Percentiles rank a stretch among this genome's conserved stretches.
phyloP scores from a whole-genome alignment of 768 basidiomycete species.

The Clitopilus hobsonii region DNA sequence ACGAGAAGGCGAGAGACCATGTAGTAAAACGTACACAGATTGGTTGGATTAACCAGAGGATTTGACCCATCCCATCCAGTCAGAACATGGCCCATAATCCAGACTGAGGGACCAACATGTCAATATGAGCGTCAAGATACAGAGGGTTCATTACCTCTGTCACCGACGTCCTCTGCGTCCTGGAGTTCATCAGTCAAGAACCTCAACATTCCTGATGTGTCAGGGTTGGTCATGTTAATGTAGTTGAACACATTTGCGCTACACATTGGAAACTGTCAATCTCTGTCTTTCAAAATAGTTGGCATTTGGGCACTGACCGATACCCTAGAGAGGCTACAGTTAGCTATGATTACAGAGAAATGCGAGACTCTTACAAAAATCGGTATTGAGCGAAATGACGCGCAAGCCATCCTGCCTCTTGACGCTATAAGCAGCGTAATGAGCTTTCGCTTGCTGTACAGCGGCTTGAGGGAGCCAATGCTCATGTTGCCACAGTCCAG shows the following conservation, averaged over 20 bases:
- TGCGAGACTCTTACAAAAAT: conserved; percentile 61
- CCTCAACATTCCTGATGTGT: conserved; percentile 71
- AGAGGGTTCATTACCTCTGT: conserved; percentile 45
- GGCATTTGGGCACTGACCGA: conserved; percentile 18
- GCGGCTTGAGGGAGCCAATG: conserved; percentile 60
- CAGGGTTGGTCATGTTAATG: conserved; percentile 66
- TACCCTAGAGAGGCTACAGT: conserved; percentile 24
- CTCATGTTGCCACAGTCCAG: conserved; percentile 66
- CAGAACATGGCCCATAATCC: conserved; percentile 54
- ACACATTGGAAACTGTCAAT: neutral
- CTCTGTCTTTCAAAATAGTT: neutral
- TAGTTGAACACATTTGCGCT: conserved; percentile 75
- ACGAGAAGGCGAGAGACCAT: neutral
- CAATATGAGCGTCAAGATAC: neutral
- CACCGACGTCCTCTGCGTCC: conserved; percentile 71
- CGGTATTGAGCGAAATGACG: conserved; percentile 72
- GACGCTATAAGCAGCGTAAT: conserved; percentile 74
- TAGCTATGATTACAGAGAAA: conserved; percentile 1
- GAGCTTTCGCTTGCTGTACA: conserved; percentile 52
- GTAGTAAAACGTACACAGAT: conserved; percentile 51
- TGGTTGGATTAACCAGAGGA: conserved; percentile 56
- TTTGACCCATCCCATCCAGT: conserved; percentile 73
- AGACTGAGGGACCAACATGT: conserved; percentile 23
- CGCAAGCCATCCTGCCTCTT: conserved; percentile 61
- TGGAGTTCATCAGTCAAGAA: conserved; percentile 78